Evolutionary conservation across 176 grass and related monocot species (phyloP).

Genomic region (Bolboschoenus planiculmis): DNA sequence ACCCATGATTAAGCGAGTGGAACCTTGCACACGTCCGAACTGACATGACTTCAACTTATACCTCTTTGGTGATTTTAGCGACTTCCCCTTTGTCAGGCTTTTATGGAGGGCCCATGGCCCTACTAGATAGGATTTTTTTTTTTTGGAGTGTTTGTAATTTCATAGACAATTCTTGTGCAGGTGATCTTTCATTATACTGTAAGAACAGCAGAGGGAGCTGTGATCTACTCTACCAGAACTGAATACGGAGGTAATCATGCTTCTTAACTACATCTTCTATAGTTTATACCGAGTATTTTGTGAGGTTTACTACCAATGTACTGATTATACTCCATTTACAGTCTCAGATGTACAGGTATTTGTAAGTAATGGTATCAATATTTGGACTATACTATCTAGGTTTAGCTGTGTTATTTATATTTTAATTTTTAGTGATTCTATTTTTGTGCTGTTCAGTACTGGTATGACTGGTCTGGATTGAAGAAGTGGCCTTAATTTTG

Average conservation of each 20-base stretch:
- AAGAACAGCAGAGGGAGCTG: slow-evolving; percentile 55
- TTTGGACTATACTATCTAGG: neutral
- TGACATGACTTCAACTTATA: neutral
- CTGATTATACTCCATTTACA: neutral
- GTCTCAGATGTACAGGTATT: neutral
- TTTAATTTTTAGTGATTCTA: neutral
- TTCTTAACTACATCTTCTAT: slow-evolving; percentile 13
- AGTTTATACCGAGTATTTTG: neutral
- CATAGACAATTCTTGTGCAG: slow-evolving; percentile 28
- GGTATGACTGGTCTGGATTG: neutral
- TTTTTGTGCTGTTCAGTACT: neutral
- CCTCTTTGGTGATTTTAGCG: neutral
- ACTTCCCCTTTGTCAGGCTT: neutral
- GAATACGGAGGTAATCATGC: slow-evolving; percentile 69
- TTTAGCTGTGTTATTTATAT: neutral
- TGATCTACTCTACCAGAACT: slow-evolving; percentile 72
- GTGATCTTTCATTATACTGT: slow-evolving; percentile 84
- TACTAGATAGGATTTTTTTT: neutral
- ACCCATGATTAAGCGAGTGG: neutral
- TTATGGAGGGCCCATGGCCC: neutral
- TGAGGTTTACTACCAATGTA: neutral
- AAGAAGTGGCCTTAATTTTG: neutral
- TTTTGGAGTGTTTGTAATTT: neutral
- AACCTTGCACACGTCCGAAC: neutral
- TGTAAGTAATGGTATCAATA: neutral